phyloP scores from a whole-genome alignment of 2,329 filamentous ascomycete species.

The Stachybotrys chlorohalonatus region DNA sequence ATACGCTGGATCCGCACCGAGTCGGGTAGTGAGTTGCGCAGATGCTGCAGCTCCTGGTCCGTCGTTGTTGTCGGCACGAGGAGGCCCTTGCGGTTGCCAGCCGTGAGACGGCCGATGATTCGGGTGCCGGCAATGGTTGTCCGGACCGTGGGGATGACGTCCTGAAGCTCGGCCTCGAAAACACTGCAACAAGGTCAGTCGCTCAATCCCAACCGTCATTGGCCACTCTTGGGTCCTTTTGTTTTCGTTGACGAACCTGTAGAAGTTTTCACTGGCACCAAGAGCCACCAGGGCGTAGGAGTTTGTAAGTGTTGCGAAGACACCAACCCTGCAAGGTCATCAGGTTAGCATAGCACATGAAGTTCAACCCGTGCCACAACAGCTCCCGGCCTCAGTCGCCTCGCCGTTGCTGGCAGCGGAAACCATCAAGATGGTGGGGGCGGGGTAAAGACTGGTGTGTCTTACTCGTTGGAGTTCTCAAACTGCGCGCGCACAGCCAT shows the following conservation, averaged over 20 bases:
- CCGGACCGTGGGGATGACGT: slow-evolving; percentile 93
- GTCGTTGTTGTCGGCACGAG: slow-evolving; percentile 93
- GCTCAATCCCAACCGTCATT: no score
- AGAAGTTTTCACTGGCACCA: slow-evolving; percentile 97
- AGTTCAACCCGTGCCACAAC: neutral
- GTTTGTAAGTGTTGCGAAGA: slow-evolving; percentile 95
- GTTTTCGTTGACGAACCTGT: slow-evolving; percentile 51
- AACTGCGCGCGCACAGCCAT: slow-evolving; percentile 69
- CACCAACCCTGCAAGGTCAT: slow-evolving; percentile 63
- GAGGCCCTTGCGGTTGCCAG: slow-evolving; percentile 93
- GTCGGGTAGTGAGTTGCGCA: slow-evolving; percentile 91
- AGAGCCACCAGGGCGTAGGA: slow-evolving; percentile 91
- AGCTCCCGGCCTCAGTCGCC: neutral
- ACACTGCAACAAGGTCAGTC: slow-evolving; percentile 43
- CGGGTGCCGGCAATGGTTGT: slow-evolving; percentile 93
- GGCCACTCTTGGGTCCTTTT: neutral
- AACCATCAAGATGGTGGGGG: slow-evolving; percentile 8
- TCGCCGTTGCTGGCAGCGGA: neutral
- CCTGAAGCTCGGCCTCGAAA: slow-evolving; percentile 95
- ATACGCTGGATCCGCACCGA: slow-evolving; percentile 90
- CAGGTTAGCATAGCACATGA: neutral
- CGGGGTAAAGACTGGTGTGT: slow-evolving; percentile 4
- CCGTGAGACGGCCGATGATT: slow-evolving; percentile 91
- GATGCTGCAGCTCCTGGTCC: slow-evolving; percentile 95
- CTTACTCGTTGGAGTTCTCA: slow-evolving; percentile 86